phyloP scores from a whole-genome alignment of 202 grass and related monocot species.

The Saccharum hybrid region DNA sequence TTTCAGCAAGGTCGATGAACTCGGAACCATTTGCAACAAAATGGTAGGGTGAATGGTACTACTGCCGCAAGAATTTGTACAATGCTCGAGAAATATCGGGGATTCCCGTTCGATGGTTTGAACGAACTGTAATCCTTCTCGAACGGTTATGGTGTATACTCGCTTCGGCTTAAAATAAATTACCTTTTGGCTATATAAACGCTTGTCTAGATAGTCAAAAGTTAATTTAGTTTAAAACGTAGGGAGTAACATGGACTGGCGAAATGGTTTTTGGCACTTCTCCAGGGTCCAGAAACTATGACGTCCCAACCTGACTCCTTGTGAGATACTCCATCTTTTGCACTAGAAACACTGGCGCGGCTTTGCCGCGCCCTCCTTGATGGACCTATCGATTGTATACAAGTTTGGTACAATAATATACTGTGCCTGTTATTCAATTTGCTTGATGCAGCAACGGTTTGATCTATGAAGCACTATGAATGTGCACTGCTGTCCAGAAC shows the following conservation, averaged over 20 bases:
- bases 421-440: too few species aligned
- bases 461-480: too few species aligned
- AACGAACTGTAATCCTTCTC: too few species aligned
- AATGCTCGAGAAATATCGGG: background rate
- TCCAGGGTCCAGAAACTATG: background rate
- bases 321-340: background rate
- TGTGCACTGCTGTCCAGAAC: too few species aligned
- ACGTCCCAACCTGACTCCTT: background rate
- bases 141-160: too few species aligned
- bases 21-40: background rate
- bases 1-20: background rate
- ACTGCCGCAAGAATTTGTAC: background rate
- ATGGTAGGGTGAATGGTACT: background rate
- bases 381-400: too few species aligned
- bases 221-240: background rate
- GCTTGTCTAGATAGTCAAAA: background rate
- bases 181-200: background rate
- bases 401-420: too few species aligned
- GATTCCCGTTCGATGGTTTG: background rate
- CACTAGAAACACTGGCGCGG: too few species aligned
- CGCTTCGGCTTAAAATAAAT: too few species aligned
- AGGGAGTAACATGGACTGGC: background rate
- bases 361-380: too few species aligned
- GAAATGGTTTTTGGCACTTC: background rate
- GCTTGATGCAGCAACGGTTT: too few species aligned